Percentiles rank a stretch among this genome's conserved stretches.
phyloP scores from a whole-genome alignment of 1,139 yeast species.

The Arxiozyma heterogenica region DNA sequence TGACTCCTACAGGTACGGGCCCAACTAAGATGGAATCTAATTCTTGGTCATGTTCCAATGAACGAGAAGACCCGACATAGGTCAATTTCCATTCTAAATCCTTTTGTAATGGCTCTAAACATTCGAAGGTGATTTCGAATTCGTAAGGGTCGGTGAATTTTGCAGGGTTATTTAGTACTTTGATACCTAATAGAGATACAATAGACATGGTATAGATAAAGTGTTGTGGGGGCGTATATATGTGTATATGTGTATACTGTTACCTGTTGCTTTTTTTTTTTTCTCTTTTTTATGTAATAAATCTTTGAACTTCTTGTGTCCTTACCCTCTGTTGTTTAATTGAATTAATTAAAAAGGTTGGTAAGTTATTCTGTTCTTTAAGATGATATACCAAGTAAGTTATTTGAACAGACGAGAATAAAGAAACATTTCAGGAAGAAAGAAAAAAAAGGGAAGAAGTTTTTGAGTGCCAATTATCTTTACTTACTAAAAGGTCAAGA shows the following conservation, averaged over 20 bases:
- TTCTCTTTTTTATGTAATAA: too few relatives aligned
- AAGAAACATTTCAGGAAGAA: too few relatives aligned
- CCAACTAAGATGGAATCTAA: slow-evolving; percentile 92
- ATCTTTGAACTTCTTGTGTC: too few relatives aligned
- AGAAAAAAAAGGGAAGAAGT: too few relatives aligned
- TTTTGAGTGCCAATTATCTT: too few relatives aligned
- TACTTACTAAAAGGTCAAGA: too few relatives aligned
- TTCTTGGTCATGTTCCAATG: slow-evolving; percentile 93
- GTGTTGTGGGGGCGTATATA: background rate
- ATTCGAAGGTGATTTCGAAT: slow-evolving; percentile 94
- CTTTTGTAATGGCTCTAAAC: slow-evolving; percentile 83
- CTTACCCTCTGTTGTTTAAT: too few relatives aligned
- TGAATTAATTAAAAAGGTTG: too few relatives aligned
- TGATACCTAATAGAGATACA: slow-evolving; percentile 84
- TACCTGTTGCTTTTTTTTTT: too few relatives aligned
- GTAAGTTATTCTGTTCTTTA: too few relatives aligned
- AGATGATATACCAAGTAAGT: too few relatives aligned
- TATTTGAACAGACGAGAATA: too few relatives aligned
- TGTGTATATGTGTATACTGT: background rate
- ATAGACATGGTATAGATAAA: slow-evolving; percentile 56
- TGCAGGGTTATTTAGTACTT: slow-evolving; percentile 92
- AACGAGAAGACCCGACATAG: slow-evolving; percentile 89
- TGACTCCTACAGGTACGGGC: slow-evolving; percentile 95
- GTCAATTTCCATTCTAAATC: slow-evolving; percentile 97
- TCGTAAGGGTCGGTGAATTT: slow-evolving; percentile 88